Evolutionary conservation across 2,329 filamentous ascomycete species (phyloP).

Genomic region (Talaromyces pinophilus): DNA sequence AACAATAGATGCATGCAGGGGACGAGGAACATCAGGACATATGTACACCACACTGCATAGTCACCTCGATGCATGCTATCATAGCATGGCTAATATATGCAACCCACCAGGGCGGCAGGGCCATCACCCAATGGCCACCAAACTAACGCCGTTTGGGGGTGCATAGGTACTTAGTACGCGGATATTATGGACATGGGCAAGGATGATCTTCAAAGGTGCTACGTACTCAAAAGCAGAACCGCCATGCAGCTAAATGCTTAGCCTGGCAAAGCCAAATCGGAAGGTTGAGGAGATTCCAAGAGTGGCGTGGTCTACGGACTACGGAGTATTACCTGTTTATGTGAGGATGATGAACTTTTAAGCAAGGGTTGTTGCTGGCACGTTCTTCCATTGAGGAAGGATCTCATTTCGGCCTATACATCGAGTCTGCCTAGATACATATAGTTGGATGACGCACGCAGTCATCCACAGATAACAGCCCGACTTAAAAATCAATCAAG

Average conservation of each 20-base stretch:
- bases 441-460: neutral
- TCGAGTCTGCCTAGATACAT: neutral
- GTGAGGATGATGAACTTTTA: neutral
- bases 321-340: neutral
- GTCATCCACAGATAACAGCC: neutral
- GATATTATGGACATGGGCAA: neutral
- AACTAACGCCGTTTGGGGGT: neutral
- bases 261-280: neutral
- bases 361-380: neutral
- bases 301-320: neutral
- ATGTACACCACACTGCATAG: neutral
- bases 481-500: neutral
- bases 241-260: slow-evolving; percentile 3
- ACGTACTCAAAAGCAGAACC: neutral
- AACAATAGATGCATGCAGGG: slow-evolving; percentile 5
- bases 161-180: neutral
- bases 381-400: neutral
- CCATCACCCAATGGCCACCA: neutral
- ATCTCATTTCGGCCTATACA: neutral
- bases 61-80: neutral
- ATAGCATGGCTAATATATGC: neutral
- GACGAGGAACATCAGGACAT: neutral
- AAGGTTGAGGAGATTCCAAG: neutral
- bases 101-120: neutral
- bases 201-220: neutral